These are phyloP conservation scores for Pyrenopolyporus hunteri DNA, from an alignment of 495 filamentous ascomycete species.

Conservation along the genomic window DNA sequence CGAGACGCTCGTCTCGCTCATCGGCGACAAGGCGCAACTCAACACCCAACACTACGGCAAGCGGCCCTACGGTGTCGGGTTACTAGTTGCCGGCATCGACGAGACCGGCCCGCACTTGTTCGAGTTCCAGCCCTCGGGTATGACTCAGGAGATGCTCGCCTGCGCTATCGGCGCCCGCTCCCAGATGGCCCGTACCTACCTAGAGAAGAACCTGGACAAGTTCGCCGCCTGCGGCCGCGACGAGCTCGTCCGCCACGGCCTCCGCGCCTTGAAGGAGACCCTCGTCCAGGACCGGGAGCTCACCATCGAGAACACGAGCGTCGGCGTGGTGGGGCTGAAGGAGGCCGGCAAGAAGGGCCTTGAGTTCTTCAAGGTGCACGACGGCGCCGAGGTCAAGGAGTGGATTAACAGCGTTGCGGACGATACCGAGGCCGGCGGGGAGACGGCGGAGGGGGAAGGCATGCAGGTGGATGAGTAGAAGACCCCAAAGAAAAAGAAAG, in stretches of 20 bases:
- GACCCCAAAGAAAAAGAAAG: not conserved
- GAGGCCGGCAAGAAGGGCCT: slow-evolving; percentile 61
- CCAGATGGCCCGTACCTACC: slow-evolving; percentile 96
- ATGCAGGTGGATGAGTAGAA: slow-evolving; percentile 80
- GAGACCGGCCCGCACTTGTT: slow-evolving; percentile 92
- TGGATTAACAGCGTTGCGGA: slow-evolving; percentile 72
- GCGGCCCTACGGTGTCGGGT: slow-evolving; percentile 93
- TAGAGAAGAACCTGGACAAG: slow-evolving; percentile 86
- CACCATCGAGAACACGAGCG: slow-evolving; percentile 92
- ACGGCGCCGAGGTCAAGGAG: slow-evolving; percentile 83
- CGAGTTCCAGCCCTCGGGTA: slow-evolving; percentile 95
- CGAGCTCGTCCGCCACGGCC: slow-evolving; percentile 86
- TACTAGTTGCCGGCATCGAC: slow-evolving; percentile 93
- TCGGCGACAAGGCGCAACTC: slow-evolving; percentile 93
- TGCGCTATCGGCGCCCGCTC: slow-evolving; percentile 94
- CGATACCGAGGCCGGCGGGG: slow-evolving; percentile 58
- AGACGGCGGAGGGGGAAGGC: slow-evolving; percentile 54
- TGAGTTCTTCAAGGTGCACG: slow-evolving; percentile 90
- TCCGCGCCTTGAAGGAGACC: slow-evolving; percentile 92
- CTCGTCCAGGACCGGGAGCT: slow-evolving; percentile 96
- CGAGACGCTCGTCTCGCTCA: slow-evolving; percentile 83
- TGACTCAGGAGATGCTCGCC: slow-evolving; percentile 95
- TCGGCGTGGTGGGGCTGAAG: slow-evolving; percentile 77
- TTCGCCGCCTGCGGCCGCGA: slow-evolving; percentile 76
- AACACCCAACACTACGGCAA: slow-evolving; percentile 98